Base-by-base conservation (phyloP, 306 rosid genomes). In the Prunus salicina region DNA sequence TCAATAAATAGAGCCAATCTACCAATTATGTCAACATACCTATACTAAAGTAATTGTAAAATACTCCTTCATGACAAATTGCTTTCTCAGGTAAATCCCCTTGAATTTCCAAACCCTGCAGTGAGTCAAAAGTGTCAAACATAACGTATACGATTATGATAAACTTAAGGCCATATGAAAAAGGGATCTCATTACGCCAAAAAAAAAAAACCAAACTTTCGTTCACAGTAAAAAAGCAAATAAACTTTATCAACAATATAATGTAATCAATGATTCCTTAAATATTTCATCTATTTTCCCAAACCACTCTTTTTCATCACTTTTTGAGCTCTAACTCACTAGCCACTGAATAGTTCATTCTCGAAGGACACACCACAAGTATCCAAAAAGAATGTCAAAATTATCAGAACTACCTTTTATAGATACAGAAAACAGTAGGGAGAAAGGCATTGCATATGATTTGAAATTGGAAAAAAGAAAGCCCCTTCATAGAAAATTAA, bases 21-120 rank as follows among this genome's bases (percentile, higher is more conserved):
- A 14, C 49, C 73, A 62, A 46, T 74, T 51, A 74, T 58, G 41
- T 65, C 43, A 70, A 74, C 77, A 76, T 91, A 96, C 99, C 99
- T 84, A 96, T 86, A 81, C 99, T 96, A 82, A 88, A 92, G 87
- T 96, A 96, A 82, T 92, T 96, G 81, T 96, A 96, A 89, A 91
- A 89, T 73, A 92, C 97, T 82, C 99, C 99, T 79, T 91, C 90
- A 12, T 91, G 84, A 84, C 88, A 86, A 45, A 69, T 64, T 73
- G 77, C 69, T 87, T 89, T 89, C 84, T 96, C 93, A 62, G 98
- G 86, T 73, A 88, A 73, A 52, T 69, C 84, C 80, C 95, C 96
- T 81, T 87, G 88, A 25, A 87, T 71, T 82, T 91, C 93, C 81
- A 91, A 74, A 72, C 91, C 89, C 99, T 96, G 91, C 77, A 63